Percentiles rank a stretch among this genome's conserved stretches.
Conservation (phyloP, 345 rosid species). For the Anacardium occidentale region DNA sequence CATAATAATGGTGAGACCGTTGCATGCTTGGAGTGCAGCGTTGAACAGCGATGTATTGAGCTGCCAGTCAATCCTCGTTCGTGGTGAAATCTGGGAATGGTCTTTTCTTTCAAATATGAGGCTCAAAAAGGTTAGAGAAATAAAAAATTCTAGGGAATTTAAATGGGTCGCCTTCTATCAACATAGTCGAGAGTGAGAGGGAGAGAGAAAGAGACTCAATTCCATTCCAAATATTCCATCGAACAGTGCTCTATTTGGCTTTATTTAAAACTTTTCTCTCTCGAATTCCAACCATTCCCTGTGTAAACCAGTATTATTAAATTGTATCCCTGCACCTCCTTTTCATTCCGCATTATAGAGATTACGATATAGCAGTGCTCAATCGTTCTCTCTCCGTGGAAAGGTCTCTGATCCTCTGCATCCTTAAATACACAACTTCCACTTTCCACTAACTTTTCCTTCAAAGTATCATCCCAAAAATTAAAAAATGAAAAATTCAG, state of each 20-base stretch:
- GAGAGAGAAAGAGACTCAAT: conserved; percentile 22
- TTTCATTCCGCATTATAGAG: conserved; percentile 23
- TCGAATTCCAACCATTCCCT: conserved; percentile 50
- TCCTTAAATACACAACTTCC: conserved; percentile 34
- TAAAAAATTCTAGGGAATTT: conserved; percentile 22
- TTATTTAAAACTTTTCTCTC: conserved; percentile 5
- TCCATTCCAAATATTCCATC: conserved; percentile 50
- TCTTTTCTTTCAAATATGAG: conserved; percentile 31
- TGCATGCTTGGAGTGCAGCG: conserved; percentile 25
- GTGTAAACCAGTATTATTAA: conserved; percentile 19
- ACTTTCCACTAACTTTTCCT: conserved; percentile 41
- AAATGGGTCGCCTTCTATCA: conserved; percentile 45
- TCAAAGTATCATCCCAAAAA: conserved; percentile 33
- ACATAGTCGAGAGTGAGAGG: neutral
- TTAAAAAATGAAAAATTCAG: conserved; percentile 24
- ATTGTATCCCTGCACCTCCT: conserved; percentile 2
- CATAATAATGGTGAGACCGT: no score
- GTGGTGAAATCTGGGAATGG: conserved; percentile 37
- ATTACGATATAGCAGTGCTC: conserved; percentile 3
- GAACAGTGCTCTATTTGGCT: conserved; percentile 38
- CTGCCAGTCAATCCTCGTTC: conserved; percentile 36
- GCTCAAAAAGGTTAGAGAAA: conserved; percentile 13
- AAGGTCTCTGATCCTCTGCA: conserved; percentile 37
- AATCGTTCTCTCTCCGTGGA: conserved; percentile 12
- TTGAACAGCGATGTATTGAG: conserved; percentile 23